Conservation (phyloP, 225 moss, liverwort and hornwort genomes). For the Takakia lepidozioides region DNA sequence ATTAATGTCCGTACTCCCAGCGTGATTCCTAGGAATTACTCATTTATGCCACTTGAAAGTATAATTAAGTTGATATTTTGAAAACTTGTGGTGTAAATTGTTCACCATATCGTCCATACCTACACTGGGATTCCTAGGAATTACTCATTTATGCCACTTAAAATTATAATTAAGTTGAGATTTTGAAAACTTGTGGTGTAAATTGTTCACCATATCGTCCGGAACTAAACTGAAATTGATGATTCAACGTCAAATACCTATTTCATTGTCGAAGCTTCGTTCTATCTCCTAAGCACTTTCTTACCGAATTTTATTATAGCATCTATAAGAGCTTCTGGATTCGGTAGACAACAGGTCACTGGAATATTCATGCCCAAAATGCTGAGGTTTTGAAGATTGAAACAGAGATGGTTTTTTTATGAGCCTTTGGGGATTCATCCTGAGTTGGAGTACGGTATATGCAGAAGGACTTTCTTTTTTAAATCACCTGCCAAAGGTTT, state of each 20-base stretch:
- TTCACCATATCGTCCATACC: neutral
- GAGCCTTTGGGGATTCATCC: too few relatives aligned
- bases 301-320: neutral
- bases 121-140: too few relatives aligned
- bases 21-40: too few relatives aligned
- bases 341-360: neutral
- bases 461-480: too few relatives aligned
- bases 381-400: too few relatives aligned
- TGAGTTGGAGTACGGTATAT: too few relatives aligned
- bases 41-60: too few relatives aligned
- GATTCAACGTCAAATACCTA: slow-evolving; percentile 2
- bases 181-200: neutral
- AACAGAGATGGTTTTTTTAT: too few relatives aligned
- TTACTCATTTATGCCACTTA: too few relatives aligned
- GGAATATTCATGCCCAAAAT: too few relatives aligned
- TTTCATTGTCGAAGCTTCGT: slow-evolving; percentile 2
- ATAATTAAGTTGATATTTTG: neutral
- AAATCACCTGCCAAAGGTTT: too few relatives aligned
- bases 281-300: neutral
- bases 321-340: slow-evolving; percentile 1
- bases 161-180: neutral
- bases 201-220: slow-evolving; percentile 3
- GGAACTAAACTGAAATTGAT: slow-evolving; percentile 1
- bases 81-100: neutral
- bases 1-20: too few relatives aligned